phyloP scores from a whole-genome alignment of 2,329 filamentous ascomycete genomes.

The Rutstroemia sp. region DNA sequence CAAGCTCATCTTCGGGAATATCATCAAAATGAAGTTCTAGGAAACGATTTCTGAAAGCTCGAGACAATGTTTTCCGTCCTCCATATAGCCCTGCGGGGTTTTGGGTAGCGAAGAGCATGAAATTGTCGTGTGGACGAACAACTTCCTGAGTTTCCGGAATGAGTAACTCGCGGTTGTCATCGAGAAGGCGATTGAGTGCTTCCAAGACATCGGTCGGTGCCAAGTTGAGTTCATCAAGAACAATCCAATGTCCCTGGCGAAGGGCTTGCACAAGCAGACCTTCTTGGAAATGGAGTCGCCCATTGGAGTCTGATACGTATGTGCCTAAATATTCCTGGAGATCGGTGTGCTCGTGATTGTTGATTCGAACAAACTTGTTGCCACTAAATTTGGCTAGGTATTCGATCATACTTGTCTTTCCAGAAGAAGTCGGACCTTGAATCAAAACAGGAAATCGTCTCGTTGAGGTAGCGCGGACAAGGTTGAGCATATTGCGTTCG shows the following conservation, averaged over 20 bases:
- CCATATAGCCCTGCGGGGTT: conserved; percentile 95
- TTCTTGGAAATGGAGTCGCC: conserved; percentile 84
- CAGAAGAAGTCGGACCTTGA: conserved; percentile 92
- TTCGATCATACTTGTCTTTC: conserved; percentile 99
- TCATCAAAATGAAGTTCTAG: conserved; percentile 97
- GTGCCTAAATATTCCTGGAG: conserved; percentile 95
- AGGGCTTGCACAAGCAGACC: conserved; percentile 89
- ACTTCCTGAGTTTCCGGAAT: conserved; percentile 96
- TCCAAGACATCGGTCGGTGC: conserved; percentile 96
- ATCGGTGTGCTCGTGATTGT: conserved; percentile 98
- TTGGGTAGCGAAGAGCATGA: conserved; percentile 97
- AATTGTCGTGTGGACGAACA: conserved; percentile 85
- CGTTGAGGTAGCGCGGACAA: conserved; percentile 90
- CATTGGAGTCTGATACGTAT: conserved; percentile 80
- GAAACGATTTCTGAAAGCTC: conserved; percentile 94
- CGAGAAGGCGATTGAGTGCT: conserved; percentile 86
- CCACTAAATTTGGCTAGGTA: conserved; percentile 95
- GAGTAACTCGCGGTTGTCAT: conserved; percentile 92
- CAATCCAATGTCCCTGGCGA: conserved; percentile 92
- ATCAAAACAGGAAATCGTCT: conserved; percentile 88
- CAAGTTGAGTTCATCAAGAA: conserved; percentile 93
- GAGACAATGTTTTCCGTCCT: conserved; percentile 83
- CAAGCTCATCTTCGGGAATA: conserved; percentile 89
- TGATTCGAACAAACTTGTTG: conserved; percentile 96
- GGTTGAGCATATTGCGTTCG: conserved; percentile 85